A percentile compares a stretch with the other conserved stretches of the same genome.
Conservation (phyloP, 73 alveolate species). For the Breviolum minutum region DNA sequence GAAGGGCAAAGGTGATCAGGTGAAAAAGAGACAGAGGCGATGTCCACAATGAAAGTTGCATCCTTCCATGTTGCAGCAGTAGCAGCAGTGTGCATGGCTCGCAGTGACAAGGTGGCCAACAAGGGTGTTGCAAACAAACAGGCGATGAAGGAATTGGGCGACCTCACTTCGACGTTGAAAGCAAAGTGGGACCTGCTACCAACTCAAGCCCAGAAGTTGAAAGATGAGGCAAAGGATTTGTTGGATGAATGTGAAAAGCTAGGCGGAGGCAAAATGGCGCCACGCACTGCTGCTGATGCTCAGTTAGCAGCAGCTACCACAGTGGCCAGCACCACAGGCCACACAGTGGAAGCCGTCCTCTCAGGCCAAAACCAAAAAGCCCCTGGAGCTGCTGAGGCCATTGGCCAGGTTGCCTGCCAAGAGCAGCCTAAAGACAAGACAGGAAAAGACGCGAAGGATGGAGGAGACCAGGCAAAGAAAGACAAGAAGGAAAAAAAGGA, state of each 20-base stretch:
- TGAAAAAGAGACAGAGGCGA: no score
- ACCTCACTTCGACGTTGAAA: not conserved
- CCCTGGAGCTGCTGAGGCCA: no score
- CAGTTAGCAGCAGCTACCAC: no score
- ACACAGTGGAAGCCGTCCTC: not conserved
- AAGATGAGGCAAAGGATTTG: not conserved
- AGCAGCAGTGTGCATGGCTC: constrained; percentile 24
- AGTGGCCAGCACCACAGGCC: not conserved
- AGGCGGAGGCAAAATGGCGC: no score
- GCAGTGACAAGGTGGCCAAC: not conserved
- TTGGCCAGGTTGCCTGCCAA: no score
- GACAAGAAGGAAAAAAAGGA: not conserved
- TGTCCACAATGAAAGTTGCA: no score
- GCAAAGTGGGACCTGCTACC: not conserved
- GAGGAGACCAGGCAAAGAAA: not conserved
- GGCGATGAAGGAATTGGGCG: not conserved
- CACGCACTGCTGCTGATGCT: no score
- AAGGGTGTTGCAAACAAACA: not conserved
- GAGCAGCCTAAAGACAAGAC: not conserved
- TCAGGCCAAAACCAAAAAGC: not conserved
- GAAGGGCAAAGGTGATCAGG: not conserved
- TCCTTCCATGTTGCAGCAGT: constrained; percentile 17
- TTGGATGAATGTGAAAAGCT: not conserved
- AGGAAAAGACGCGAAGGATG: not conserved
- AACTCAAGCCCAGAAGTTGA: not conserved